Conservation (phyloP, 1,139 yeast genomes). For the Geotrichum siamense region DNA sequence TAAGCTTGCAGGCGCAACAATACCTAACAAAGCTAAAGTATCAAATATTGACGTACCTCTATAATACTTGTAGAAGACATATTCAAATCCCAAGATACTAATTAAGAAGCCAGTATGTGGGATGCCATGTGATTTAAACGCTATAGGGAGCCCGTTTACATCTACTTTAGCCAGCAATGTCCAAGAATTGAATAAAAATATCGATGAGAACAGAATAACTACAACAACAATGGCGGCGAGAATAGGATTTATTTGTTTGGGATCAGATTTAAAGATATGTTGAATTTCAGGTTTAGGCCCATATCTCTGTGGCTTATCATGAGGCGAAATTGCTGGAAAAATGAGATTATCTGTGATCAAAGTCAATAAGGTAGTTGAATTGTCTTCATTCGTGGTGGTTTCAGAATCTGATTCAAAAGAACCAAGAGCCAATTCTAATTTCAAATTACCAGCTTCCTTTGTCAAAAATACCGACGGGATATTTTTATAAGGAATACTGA, state of each 20-base stretch:
- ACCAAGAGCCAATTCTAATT: slow-evolving; percentile 16
- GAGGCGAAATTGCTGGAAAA: slow-evolving; percentile 8
- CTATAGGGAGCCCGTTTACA: slow-evolving; percentile 21
- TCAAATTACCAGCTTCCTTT: slow-evolving; percentile 15
- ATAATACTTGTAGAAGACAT: slow-evolving; percentile 59
- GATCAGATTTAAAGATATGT: slow-evolving; percentile 56
- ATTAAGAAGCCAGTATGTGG: slow-evolving; percentile 43
- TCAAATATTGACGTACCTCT: slow-evolving; percentile 64
- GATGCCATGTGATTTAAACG: slow-evolving; percentile 34
- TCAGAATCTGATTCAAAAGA: slow-evolving; percentile 14
- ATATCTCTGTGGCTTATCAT: slow-evolving; percentile 19
- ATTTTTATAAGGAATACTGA: slow-evolving; percentile 27
- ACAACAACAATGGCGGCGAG: slow-evolving; percentile 47
- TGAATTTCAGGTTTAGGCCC: slow-evolving; percentile 50
- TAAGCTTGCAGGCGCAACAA: slow-evolving; percentile 51
- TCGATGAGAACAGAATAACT: slow-evolving; percentile 45
- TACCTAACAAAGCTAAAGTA: slow-evolving; percentile 48
- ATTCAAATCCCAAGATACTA: slow-evolving; percentile 54
- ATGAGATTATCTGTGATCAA: slow-evolving; percentile 7
- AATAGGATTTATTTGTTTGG: slow-evolving; percentile 40
- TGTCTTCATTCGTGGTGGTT: slow-evolving; percentile 4
- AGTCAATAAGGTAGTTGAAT: slow-evolving; percentile 3
- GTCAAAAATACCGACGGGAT: slow-evolving; percentile 27
- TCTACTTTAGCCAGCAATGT: slow-evolving; percentile 21
- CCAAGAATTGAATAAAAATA: slow-evolving; percentile 27